Evolutionary conservation across 78 protist genomes (phyloP).

Genomic region (Andalucia godoyi): DNA sequence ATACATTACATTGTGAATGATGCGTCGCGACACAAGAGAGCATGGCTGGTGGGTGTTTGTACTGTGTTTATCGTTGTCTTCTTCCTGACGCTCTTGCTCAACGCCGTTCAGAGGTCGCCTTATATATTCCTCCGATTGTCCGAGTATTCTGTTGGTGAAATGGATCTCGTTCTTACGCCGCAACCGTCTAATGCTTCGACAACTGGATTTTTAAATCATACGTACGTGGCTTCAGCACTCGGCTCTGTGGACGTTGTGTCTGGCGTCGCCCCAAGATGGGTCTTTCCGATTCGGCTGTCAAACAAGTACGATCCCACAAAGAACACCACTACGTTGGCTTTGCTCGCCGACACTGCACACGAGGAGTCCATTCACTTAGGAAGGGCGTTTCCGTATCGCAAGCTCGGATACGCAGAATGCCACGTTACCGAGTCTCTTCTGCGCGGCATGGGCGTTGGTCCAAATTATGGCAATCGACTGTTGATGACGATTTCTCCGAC

Average conservation of each 20-base stretch:
- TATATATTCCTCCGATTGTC: background rate
- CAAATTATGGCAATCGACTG: slow-evolving; percentile 1
- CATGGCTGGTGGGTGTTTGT: background rate
- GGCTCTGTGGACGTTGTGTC: background rate
- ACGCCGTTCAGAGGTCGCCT: background rate
- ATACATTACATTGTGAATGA: too few relatives aligned
- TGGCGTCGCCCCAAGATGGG: background rate
- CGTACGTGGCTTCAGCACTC: background rate
- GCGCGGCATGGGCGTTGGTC: background rate
- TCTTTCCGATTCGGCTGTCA: background rate
- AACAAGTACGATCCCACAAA: background rate
- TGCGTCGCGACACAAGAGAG: too few relatives aligned
- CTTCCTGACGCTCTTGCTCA: background rate
- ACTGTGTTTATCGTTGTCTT: slow-evolving; percentile 1
- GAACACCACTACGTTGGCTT: background rate
- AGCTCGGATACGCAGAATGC: background rate
- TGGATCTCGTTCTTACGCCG: background rate
- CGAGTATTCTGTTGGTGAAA: background rate
- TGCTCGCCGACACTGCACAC: background rate
- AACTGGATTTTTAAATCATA: background rate
- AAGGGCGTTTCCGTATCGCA: background rate
- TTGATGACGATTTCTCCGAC: background rate
- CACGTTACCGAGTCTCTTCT: background rate
- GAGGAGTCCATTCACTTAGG: background rate
- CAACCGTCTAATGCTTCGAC: background rate